These are phyloP conservation scores for Eimeria brunetti DNA, from an alignment of 169 alveolate species.

Conservation along the genomic window DNA sequence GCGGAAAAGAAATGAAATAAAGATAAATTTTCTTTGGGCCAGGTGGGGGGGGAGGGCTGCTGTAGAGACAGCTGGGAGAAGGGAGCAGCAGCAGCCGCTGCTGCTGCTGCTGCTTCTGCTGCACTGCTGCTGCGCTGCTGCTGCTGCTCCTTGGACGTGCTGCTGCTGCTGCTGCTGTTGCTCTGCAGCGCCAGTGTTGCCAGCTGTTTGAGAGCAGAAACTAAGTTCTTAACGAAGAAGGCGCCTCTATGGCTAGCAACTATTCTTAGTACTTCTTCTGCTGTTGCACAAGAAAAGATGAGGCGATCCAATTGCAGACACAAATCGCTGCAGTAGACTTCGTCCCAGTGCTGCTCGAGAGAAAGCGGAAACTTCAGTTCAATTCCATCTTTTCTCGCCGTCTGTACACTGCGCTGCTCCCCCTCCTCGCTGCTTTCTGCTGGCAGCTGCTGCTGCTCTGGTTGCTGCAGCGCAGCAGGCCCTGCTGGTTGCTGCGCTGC, in stretches of 20 bases:
- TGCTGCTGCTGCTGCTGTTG: constrained; percentile 47
- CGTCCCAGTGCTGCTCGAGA: constrained; percentile 64
- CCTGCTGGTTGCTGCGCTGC: background rate
- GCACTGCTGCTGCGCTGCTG: background rate
- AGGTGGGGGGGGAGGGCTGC: constrained; percentile 35
- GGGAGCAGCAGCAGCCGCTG: background rate
- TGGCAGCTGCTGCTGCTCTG: background rate
- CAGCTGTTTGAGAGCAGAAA: constrained; percentile 80
- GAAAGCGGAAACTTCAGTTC: background rate
- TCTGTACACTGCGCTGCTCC: background rate
- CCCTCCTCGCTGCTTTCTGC: background rate
- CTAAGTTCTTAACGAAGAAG: constrained; percentile 83
- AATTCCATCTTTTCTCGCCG: background rate
- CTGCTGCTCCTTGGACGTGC: background rate
- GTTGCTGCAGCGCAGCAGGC: background rate
- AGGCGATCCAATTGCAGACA: constrained; percentile 83
- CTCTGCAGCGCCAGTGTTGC: constrained; percentile 18
- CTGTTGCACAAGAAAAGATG: constrained; percentile 62
- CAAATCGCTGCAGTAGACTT: constrained; percentile 74
- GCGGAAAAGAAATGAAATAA: background rate
- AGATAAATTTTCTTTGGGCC: constrained; percentile 31
- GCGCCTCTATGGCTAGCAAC: constrained; percentile 84
- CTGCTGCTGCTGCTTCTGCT: constrained; percentile 45
- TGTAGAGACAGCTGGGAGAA: background rate
- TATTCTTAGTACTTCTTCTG: constrained; percentile 81